Evolutionary conservation across 1,284 basidiomycete genomes (phyloP), one percentile per base, ranked within the genome.

Genomic region (Sporisorium graminicola): DNA sequence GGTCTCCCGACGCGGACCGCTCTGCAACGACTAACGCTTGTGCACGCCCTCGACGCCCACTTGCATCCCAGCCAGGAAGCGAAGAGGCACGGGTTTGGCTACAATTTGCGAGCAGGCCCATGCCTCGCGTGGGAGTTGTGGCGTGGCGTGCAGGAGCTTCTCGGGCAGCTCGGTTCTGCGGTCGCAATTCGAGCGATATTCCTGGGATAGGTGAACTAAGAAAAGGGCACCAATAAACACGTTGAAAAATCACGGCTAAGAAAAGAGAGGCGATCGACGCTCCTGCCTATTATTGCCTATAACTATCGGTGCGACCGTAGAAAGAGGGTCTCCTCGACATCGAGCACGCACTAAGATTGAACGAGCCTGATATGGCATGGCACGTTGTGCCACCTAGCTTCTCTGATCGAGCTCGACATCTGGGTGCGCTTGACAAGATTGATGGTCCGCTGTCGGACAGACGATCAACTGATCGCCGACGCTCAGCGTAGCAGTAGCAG

Each of bases 1-100:
- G 35, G 22, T n/a, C 49, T 33, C 40, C 49, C 37, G 65, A 67
- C 57, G 58, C 65, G 56, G 58, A 37, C n/a, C 22, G 52, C 14
- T 5, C 22, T 37, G 12, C 44, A 22, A 18, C 5, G 16, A 10
- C 13, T 47, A 47, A 27, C 47, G 26, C n/a, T 18, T 13, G 26
- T 29, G 56, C 37, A 50, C 46, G 56, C 56, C 56, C 46, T 20
- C 61, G 42, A 53, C 58, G 58, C 58, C 58, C 42, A 49, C 35
- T n/a, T 58, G 56, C 56, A 58, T 58, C 22, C 14, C 16, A 22
- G 29, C 18, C 13, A n/a, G 18, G 16, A 51, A 51, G 53, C 24
- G 40, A 55, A 42, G n/a, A 35, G 18, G 40, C 33, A 43, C 27
- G 40, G 18, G 26, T 18, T 12, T 10, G 13, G 24, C 29, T 42